Evolutionary conservation across 176 grass and related monocot species (phyloP).

Genomic region (Bolboschoenus planiculmis): DNA sequence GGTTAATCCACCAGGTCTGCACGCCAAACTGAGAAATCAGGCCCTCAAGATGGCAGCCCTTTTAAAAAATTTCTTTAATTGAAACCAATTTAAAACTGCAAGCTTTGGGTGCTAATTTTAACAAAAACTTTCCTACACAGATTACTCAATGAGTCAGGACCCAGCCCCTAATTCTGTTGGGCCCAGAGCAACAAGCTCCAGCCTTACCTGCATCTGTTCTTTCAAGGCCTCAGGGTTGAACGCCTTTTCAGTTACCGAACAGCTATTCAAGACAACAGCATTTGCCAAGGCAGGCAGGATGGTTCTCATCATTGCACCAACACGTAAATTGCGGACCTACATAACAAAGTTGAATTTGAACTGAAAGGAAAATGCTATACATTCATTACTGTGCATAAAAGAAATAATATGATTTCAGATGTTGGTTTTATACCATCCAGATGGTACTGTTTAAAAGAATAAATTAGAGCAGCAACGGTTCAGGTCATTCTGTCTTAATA

Average conservation of each 20-base stretch:
- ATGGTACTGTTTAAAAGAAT: not conserved
- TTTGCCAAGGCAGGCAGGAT: conserved; percentile 83
- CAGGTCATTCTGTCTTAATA: not conserved
- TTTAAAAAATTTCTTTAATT: not conserved
- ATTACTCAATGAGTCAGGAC: not conserved
- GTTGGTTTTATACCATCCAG: not conserved
- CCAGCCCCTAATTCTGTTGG: not conserved
- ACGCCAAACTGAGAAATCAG: not conserved
- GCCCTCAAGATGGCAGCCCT: not conserved
- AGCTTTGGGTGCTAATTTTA: not conserved
- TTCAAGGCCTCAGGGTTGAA: conserved; percentile 46
- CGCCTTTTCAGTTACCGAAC: conserved; percentile 4
- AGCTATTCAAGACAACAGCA: conserved; percentile 69
- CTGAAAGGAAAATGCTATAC: not conserved
- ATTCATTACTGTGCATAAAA: not conserved
- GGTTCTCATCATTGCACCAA: conserved; percentile 97
- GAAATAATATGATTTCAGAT: not conserved
- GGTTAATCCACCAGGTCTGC: not conserved
- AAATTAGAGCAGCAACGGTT: not conserved
- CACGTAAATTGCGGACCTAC: conserved; percentile 85
- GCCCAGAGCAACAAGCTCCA: not conserved
- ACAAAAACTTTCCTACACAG: not conserved
- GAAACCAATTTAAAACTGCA: not conserved
- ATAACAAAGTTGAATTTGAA: conserved; percentile 13
- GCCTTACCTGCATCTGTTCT: conserved; percentile 68